Conservation (phyloP, 148 eudicot genomes). For the Rhododendron ovatum region DNA sequence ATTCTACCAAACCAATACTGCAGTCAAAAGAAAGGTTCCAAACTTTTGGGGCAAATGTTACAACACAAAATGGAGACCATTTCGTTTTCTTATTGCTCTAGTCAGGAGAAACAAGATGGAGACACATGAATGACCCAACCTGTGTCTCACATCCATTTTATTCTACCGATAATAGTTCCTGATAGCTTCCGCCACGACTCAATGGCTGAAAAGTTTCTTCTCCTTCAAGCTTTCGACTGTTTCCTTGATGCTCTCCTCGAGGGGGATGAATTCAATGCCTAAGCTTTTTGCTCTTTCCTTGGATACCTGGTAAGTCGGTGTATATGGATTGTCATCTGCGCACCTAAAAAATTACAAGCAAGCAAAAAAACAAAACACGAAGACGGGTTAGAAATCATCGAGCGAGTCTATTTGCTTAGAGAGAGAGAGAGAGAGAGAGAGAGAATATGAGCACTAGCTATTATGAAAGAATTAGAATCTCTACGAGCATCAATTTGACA, state of each 20-base stretch:
- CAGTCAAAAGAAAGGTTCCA: neutral
- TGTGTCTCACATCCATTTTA: neutral
- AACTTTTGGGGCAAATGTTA: neutral
- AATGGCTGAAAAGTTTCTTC: slow-evolving; percentile 33
- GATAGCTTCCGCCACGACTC: neutral
- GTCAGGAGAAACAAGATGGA: neutral
- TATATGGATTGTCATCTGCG: slow-evolving; percentile 40
- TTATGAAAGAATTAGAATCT: neutral
- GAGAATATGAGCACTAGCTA: neutral
- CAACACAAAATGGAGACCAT: neutral
- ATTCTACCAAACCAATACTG: neutral
- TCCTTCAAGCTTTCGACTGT: slow-evolving; percentile 61
- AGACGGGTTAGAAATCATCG: neutral
- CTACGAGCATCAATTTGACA: neutral
- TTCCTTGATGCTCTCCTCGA: slow-evolving; percentile 47
- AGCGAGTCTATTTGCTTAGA: neutral
- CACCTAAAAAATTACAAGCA: slow-evolving; percentile 38
- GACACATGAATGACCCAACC: neutral
- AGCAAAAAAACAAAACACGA: neutral
- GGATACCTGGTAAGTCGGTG: slow-evolving; percentile 35
- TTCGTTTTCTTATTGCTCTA: neutral
- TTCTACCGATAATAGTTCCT: neutral
- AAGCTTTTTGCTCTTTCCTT: slow-evolving; percentile 46
- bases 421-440: neutral
- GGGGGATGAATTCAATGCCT: slow-evolving; percentile 52